A percentile compares a stretch with the other conserved stretches of the same genome.
Evolutionary conservation across 2,329 filamentous ascomycete species (phyloP).

Genomic region (Colletotrichum camelliae): DNA sequence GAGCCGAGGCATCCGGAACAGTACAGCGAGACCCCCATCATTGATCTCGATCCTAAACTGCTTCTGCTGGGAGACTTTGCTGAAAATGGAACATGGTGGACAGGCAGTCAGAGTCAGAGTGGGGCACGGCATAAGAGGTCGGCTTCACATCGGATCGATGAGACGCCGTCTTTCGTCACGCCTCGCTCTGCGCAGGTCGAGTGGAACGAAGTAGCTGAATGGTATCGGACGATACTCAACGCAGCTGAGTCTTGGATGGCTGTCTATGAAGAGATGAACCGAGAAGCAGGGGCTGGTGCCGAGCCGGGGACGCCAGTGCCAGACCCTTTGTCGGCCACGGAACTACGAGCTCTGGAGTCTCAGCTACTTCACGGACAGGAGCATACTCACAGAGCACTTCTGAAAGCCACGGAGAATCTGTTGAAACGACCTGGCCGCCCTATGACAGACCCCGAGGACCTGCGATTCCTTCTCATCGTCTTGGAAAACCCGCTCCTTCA

Average conservation of each 20-base stretch:
- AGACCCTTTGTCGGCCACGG: slow-evolving; percentile 34
- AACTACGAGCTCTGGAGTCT: slow-evolving; percentile 50
- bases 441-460: slow-evolving; percentile 70
- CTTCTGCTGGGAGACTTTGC: slow-evolving; percentile 76
- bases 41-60: slow-evolving; percentile 76
- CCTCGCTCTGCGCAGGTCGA: slow-evolving; percentile 73
- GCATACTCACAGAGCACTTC: slow-evolving; percentile 71
- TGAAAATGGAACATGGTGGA: slow-evolving; percentile 86
- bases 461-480: slow-evolving; percentile 80
- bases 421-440: slow-evolving; percentile 79
- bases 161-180: slow-evolving; percentile 49
- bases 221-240: slow-evolving; percentile 75
- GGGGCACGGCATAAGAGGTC: slow-evolving; percentile 32
- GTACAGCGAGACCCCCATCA: slow-evolving; percentile 47
- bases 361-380: slow-evolving; percentile 63
- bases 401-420: slow-evolving; percentile 80
- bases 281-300: slow-evolving; percentile 31
- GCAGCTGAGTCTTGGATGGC: slow-evolving; percentile 71
- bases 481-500: slow-evolving; percentile 80
- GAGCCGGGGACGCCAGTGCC: neutral
- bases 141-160: slow-evolving; percentile 37
- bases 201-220: slow-evolving; percentile 73
- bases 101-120: slow-evolving; percentile 68
- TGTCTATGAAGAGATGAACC: slow-evolving; percentile 58
- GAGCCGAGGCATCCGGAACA: slow-evolving; percentile 38